These are phyloP conservation scores for Macrolepiota fuliginosa DNA, from an alignment of 768 basidiomycete species.

Conservation along the genomic window DNA sequence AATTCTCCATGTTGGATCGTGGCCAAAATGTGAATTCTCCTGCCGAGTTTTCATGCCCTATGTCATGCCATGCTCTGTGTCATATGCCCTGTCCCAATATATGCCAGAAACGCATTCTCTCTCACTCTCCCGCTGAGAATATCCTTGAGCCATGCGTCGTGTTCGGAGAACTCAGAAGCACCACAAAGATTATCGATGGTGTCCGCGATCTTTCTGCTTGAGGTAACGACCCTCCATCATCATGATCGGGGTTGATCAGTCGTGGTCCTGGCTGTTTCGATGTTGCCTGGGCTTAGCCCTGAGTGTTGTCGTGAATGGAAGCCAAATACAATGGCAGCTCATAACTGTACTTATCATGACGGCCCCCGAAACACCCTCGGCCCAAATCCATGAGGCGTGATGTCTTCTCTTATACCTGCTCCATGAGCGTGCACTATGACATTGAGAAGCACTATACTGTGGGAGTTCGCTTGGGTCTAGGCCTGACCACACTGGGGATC, in stretches of 20 bases:
- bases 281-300: too few relatives aligned
- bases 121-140: neutral
- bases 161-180: neutral
- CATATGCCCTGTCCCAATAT: constrained; percentile 10
- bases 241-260: too few relatives aligned
- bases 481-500: constrained; percentile 15
- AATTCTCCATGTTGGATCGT: constrained; percentile 18
- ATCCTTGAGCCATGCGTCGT: neutral
- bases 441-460: neutral
- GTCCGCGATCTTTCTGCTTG: neutral
- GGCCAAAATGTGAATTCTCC: constrained; percentile 16
- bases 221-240: too few relatives aligned
- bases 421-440: neutral
- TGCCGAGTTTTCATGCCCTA: neutral
- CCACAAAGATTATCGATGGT: neutral
- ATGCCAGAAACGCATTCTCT: constrained; percentile 1
- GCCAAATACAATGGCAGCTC: too few relatives aligned
- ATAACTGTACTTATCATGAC: too few relatives aligned
- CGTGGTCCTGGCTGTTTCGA: too few relatives aligned
- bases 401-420: constrained; percentile 13
- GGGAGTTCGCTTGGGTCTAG: constrained; percentile 10
- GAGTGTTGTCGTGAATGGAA: too few relatives aligned
- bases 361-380: too few relatives aligned
- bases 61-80: constrained; percentile 5
- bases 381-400: neutral